phyloP scores from a whole-genome alignment of 352 stramenopile genomes.

The Globisporangium cylindrosporum region DNA sequence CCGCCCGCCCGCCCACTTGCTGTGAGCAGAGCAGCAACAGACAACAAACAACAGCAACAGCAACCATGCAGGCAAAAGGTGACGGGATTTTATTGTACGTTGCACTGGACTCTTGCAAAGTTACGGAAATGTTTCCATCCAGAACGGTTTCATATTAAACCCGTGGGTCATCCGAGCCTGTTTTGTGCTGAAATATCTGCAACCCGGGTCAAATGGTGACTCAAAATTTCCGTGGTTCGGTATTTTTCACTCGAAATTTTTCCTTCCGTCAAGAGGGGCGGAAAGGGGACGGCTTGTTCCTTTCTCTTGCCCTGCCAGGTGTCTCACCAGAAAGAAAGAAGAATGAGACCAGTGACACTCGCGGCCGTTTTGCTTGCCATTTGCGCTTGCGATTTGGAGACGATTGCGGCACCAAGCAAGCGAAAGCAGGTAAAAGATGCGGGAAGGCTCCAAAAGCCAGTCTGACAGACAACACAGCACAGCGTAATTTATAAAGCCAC shows the following conservation, averaged over 20 bases:
- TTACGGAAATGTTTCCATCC: neutral
- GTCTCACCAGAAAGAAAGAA: slow-evolving; percentile 7
- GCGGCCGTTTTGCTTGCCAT: neutral
- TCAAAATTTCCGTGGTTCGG: neutral
- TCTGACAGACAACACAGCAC: too few species aligned
- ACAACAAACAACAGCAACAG: neutral
- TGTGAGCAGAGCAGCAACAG: neutral
- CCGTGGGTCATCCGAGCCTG: neutral
- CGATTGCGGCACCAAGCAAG: neutral
- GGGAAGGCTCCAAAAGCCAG: neutral
- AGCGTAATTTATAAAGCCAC: too few species aligned
- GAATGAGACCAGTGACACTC: slow-evolving; percentile 10
- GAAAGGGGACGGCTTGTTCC: neutral
- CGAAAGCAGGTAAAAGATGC: too few species aligned
- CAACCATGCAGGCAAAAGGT: neutral
- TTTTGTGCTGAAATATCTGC: neutral
- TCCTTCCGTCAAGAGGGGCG: slow-evolving; percentile 3
- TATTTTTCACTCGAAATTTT: neutral
- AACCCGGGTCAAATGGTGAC: neutral
- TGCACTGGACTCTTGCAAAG: slow-evolving; percentile 10
- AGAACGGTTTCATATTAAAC: neutral
- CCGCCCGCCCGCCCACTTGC: neutral
- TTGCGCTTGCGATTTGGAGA: neutral
- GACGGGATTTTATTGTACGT: neutral
- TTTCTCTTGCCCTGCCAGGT: slow-evolving; percentile 7